Evolutionary conservation across 495 filamentous ascomycete species (phyloP).

Genomic region (Entonaema liquescens): DNA sequence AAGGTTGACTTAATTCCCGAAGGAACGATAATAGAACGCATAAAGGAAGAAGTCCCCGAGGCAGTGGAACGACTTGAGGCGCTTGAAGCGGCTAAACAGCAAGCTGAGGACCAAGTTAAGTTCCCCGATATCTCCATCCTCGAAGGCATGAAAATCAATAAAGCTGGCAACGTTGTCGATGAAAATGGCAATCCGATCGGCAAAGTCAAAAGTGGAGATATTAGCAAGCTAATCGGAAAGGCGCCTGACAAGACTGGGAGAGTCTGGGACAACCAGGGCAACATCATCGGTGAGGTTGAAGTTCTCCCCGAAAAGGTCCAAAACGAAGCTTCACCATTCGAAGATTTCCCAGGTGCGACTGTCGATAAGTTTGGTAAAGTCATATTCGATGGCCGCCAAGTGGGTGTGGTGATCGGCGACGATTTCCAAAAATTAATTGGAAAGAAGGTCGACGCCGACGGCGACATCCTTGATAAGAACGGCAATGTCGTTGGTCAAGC

Average conservation of each 20-base stretch:
- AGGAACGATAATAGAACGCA: constrained; percentile 35
- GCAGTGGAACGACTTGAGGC: constrained; percentile 49
- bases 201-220: constrained; percentile 71
- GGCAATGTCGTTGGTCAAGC: constrained; percentile 70
- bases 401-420: constrained; percentile 73
- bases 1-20: constrained; percentile 66
- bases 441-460: constrained; percentile 66
- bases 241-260: constrained; percentile 74
- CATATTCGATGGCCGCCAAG: constrained; percentile 72
- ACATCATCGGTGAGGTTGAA: constrained; percentile 77
- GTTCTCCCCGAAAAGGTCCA: constrained; percentile 71
- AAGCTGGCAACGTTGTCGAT: constrained; percentile 78
- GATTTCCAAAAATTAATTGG: constrained; percentile 68
- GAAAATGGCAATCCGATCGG: constrained; percentile 74
- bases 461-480: constrained; percentile 69
- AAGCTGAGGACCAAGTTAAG: constrained; percentile 57
- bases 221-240: constrained; percentile 72
- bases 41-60: constrained; percentile 62
- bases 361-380: constrained; percentile 78
- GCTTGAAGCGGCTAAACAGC: constrained; percentile 65
- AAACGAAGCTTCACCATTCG: constrained; percentile 74
- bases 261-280: constrained; percentile 77
- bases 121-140: constrained; percentile 68
- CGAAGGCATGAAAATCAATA: constrained; percentile 76
- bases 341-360: constrained; percentile 73